Evolutionary conservation across 2,329 filamentous ascomycete genomes (phyloP).

Genomic region (Talaromyces marneffei): DNA sequence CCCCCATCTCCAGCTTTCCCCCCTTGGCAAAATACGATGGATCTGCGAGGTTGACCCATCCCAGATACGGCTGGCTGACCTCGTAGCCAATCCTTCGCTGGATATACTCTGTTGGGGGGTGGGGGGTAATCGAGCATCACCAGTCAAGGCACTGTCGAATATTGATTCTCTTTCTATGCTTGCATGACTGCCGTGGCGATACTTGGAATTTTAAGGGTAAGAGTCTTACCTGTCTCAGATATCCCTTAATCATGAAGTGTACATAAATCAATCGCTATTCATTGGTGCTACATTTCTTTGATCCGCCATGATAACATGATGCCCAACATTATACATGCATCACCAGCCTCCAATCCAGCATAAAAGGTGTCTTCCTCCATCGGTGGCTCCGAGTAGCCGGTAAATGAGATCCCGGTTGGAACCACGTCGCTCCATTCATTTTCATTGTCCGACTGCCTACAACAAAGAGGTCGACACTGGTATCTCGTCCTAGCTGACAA

Average conservation of each 20-base stretch:
- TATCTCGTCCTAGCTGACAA: too few relatives aligned
- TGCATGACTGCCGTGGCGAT: not conserved
- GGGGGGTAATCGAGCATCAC: conserved; percentile 18
- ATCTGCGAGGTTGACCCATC: not conserved
- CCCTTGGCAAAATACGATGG: not conserved
- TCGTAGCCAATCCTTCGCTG: not conserved
- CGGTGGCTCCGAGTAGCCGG: not conserved
- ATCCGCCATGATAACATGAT: not conserved
- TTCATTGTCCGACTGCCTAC: too few relatives aligned
- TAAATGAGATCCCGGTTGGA: not conserved
- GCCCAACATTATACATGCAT: not conserved
- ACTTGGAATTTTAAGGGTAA: too few relatives aligned
- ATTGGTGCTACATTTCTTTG: not conserved
- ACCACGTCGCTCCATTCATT: not conserved
- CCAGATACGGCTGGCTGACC: not conserved
- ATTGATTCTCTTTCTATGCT: not conserved
- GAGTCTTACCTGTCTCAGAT: too few relatives aligned
- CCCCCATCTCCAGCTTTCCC: not conserved
- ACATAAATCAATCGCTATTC: not conserved
- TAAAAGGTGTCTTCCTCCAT: not conserved
- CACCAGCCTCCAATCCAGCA: not conserved
- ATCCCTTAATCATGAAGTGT: not conserved
- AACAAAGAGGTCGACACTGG: too few relatives aligned
- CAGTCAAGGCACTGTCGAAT: not conserved
- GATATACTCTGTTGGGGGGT: too few relatives aligned